phyloP scores from a whole-genome alignment of 495 filamentous ascomycete genomes.

The Lichina pygmaea region DNA sequence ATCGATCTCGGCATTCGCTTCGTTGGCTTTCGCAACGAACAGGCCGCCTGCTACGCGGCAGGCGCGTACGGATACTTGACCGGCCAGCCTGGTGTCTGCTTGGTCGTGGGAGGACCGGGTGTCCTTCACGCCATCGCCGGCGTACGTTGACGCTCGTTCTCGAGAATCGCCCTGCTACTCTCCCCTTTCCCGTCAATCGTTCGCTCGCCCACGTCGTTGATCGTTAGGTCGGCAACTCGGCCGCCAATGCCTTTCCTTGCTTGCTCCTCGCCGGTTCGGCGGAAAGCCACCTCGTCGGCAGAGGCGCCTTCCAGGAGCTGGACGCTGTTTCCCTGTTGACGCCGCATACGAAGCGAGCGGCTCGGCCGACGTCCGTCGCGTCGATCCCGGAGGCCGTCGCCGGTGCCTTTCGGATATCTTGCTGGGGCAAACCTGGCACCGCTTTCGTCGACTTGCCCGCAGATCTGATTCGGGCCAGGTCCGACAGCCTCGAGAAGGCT shows the following conservation, averaged over 20 bases:
- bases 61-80: conserved; percentile 38
- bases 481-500: no score
- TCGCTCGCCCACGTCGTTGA: background rate
- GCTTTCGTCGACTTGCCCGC: conserved; percentile 34
- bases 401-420: conserved; percentile 26
- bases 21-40: conserved; percentile 39
- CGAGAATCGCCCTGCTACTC: background rate
- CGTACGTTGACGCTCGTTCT: conserved; percentile 10
- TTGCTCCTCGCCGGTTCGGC: conserved; percentile 30
- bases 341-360: conserved; percentile 29
- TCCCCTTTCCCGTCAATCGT: background rate
- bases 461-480: conserved; percentile 24
- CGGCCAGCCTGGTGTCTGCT: conserved; percentile 30
- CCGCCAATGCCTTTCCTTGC: conserved; percentile 29
- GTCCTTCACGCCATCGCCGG: conserved; percentile 36
- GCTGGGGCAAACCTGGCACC: conserved; percentile 30
- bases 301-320: conserved; percentile 35
- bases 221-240: conserved; percentile 23
- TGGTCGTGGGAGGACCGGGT: conserved; percentile 38
- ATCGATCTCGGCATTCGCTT: conserved; percentile 36
- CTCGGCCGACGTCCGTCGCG: conserved; percentile 22
- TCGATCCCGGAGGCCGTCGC: conserved; percentile 22
- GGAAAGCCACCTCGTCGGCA: conserved; percentile 24
- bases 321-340: conserved; percentile 29
- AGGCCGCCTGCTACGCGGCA: conserved; percentile 35